Evolutionary conservation across 1,139 yeast genomes (phyloP).

Genomic region (Suhomyces guaymorum): DNA sequence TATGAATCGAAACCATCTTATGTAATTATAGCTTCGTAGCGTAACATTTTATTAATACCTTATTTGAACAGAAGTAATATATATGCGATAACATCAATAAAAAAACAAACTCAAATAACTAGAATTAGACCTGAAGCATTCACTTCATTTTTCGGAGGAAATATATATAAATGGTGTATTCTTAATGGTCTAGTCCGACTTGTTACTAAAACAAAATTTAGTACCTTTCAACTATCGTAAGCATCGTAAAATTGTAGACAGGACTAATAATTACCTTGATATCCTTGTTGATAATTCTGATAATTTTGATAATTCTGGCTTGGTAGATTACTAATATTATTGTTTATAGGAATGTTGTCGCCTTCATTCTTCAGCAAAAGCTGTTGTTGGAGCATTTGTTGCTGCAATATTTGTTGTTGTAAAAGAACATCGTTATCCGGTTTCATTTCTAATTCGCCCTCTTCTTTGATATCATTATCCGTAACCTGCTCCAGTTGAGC

Average conservation of each 20-base stretch:
- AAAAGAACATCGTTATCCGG: constrained; percentile 15
- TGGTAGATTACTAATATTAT: constrained; percentile 8
- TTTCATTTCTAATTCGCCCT: constrained; percentile 11
- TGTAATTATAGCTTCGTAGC: too few species aligned
- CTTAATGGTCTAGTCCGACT: neutral
- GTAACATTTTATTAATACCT: constrained; percentile 1
- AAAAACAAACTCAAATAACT: too few species aligned
- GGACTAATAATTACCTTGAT: constrained; percentile 13
- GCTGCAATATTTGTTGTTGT: constrained; percentile 19
- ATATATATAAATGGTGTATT: too few species aligned
- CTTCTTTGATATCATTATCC: constrained; percentile 6
- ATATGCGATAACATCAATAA: too few species aligned
- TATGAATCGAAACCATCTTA: too few species aligned
- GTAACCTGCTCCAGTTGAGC: constrained; percentile 12
- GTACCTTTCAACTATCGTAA: constrained; percentile 1
- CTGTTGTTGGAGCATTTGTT: constrained; percentile 18
- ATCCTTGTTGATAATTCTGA: constrained; percentile 12
- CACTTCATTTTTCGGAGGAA: too few species aligned
- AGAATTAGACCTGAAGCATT: too few species aligned
- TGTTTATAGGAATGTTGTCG: constrained; percentile 11
- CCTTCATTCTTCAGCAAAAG: constrained; percentile 10
- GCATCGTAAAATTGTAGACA: neutral
- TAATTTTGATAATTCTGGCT: constrained; percentile 12
- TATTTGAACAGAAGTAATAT: neutral
- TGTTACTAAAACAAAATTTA: too few species aligned